Conservation (phyloP, 2,329 filamentous ascomycete genomes). For the Nigrospora oryzae region DNA sequence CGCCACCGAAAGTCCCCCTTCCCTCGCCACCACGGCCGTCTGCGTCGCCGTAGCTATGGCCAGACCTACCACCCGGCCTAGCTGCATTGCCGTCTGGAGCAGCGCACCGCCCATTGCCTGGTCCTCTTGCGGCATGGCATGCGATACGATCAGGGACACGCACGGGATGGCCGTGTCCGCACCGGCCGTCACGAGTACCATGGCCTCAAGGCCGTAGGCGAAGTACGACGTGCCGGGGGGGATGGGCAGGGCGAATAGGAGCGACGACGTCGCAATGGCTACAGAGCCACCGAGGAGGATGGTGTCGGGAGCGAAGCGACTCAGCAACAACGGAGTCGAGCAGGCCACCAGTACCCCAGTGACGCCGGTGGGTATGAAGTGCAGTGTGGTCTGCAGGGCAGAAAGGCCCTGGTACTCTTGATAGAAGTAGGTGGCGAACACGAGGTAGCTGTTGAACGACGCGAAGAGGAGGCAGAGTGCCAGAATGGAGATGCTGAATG, state of each 20-base stretch:
- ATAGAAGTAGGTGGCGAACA: conserved; percentile 13
- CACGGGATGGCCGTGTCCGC: conserved; percentile 31
- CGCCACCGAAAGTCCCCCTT: not conserved
- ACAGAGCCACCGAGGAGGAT: not conserved
- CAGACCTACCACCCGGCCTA: conserved; percentile 29
- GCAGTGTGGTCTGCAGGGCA: conserved; percentile 30
- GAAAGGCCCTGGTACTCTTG: conserved; percentile 30
- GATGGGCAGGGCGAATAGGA: conserved; percentile 21
- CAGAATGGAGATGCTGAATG: conserved; percentile 15
- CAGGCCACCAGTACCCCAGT: too few species aligned
- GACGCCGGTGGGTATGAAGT: conserved; percentile 21
- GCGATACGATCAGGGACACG: conserved; percentile 28
- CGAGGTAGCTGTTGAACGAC: conserved; percentile 31
- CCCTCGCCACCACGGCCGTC: not conserved
- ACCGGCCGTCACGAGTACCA: conserved; percentile 30
- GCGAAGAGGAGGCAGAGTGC: conserved; percentile 31
- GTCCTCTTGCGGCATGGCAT: conserved; percentile 26
- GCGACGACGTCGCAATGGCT: too few species aligned
- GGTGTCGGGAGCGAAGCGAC: not conserved
- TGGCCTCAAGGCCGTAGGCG: conserved; percentile 32
- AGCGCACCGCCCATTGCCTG: conserved; percentile 31
- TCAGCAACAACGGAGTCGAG: not conserved
- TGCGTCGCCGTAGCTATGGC: not conserved
- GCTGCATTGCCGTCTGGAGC: conserved; percentile 30
- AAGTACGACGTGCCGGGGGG: conserved; percentile 26